Percentiles rank a stretch among this genome's conserved stretches.
phyloP scores from a whole-genome alignment of 495 filamentous ascomycete species.

The Trichoderma orchidacearum region DNA sequence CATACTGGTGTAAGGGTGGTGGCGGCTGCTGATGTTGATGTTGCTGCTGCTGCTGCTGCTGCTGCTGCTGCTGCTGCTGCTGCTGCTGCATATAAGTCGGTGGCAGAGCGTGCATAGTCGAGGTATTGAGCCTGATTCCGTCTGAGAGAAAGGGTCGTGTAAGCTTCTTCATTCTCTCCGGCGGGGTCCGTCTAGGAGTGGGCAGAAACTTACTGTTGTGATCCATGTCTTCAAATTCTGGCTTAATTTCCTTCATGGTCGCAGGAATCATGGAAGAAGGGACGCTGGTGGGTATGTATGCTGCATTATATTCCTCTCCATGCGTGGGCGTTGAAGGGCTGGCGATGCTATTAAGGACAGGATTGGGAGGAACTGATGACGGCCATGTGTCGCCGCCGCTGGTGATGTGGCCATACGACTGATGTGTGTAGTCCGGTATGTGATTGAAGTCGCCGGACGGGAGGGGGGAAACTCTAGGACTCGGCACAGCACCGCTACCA shows the following conservation, averaged over 20 bases:
- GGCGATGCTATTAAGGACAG: conserved; percentile 21
- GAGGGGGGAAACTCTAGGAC: conserved; percentile 2
- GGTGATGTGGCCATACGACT: conserved; percentile 12
- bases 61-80: neutral
- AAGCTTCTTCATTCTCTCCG: too few species aligned
- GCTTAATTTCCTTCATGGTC: conserved; percentile 5
- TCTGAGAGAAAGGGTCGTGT: neutral
- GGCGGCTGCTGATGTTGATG: neutral
- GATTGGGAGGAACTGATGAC: conserved; percentile 10
- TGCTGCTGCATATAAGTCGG: neutral
- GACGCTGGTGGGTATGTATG: conserved; percentile 23
- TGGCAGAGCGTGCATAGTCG: neutral
- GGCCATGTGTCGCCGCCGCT: conserved; percentile 23
- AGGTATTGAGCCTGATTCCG: neutral
- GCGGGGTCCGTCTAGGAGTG: too few species aligned
- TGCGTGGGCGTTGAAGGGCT: conserved; percentile 25
- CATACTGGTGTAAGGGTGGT: neutral
- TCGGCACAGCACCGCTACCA: neutral
- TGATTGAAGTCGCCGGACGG: neutral
- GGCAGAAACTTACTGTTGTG: neutral
- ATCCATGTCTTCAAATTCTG: conserved; percentile 14
- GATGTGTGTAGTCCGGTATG: neutral
- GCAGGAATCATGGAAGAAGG: conserved; percentile 18
- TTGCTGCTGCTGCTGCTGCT: neutral
- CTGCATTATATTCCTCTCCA: conserved; percentile 21